A percentile compares a stretch with the other conserved stretches of the same genome.
phyloP scores from a whole-genome alignment of 345 rosid genomes.

The Pelargonium nanum region DNA sequence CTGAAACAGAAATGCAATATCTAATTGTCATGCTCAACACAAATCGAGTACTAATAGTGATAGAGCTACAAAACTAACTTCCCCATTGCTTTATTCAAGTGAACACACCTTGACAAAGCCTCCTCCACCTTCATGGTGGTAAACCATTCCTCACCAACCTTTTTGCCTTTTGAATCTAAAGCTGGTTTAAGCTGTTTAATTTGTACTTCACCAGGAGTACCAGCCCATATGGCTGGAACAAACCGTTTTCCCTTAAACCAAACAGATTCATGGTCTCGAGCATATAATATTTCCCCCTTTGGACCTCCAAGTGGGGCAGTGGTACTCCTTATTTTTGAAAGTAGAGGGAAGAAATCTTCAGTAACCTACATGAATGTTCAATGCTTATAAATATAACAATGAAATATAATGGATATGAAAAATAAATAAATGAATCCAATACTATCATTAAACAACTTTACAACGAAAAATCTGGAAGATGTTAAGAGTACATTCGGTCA shows the following conservation, averaged over 20 bases:
- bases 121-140: constrained; percentile 68
- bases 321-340: constrained; percentile 67
- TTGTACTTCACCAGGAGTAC: constrained; percentile 86
- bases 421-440: neutral
- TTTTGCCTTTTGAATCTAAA: constrained; percentile 82
- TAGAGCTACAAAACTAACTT: neutral
- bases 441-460: neutral
- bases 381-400: constrained; percentile 5
- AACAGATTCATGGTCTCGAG: constrained; percentile 86
- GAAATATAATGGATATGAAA: neutral
- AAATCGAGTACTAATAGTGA: neutral
- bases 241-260: constrained; percentile 94
- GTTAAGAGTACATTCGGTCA: too few species aligned
- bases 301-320: constrained; percentile 72
- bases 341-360: constrained; percentile 76
- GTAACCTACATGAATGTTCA: constrained; percentile 36
- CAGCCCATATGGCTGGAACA: constrained; percentile 72
- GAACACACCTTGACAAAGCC: constrained; percentile 58
- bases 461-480: too few species aligned
- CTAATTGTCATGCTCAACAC: too few species aligned
- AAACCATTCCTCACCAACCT: constrained; percentile 98
- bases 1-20: constrained; percentile 22
- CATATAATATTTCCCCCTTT: constrained; percentile 74
- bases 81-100: neutral
- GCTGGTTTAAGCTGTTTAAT: constrained; percentile 86